A percentile compares a stretch with the other conserved stretches of the same genome.
Conservation (phyloP, 768 basidiomycete genomes). For the Heimioporus sp. region DNA sequence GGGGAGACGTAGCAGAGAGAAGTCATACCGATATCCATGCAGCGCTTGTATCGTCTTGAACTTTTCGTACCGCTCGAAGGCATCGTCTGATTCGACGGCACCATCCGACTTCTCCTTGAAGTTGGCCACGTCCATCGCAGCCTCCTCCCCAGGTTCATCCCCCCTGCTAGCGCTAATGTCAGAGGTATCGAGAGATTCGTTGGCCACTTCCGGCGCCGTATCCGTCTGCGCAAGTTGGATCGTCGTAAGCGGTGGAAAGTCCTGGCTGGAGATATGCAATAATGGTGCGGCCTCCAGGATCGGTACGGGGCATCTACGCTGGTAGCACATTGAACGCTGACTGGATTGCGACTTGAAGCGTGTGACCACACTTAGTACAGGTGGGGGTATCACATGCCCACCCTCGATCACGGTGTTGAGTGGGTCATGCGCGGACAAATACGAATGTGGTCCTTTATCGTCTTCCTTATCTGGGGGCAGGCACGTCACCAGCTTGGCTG, state of each 20-base stretch:
- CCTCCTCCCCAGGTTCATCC: not conserved
- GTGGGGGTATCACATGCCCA: not conserved
- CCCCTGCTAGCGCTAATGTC: not conserved
- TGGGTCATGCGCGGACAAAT: conserved; percentile 26
- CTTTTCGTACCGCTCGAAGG: conserved; percentile 87
- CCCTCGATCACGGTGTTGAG: conserved; percentile 3
- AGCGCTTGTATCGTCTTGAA: conserved; percentile 55
- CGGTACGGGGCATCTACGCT: conserved; percentile 34
- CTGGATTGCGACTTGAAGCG: conserved; percentile 9
- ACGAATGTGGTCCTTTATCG: too few species aligned
- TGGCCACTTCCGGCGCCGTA: not conserved
- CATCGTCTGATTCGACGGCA: conserved; percentile 60
- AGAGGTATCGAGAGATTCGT: not conserved
- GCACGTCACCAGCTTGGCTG: conserved; percentile 82
- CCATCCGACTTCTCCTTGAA: conserved; percentile 12
- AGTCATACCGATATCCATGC: not conserved
- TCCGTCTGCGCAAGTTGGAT: conserved; percentile 25
- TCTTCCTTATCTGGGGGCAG: not conserved
- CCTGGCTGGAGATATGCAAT: conserved; percentile 35
- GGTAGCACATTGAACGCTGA: conserved; percentile 34
- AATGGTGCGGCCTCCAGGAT: conserved; percentile 23
- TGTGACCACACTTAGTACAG: not conserved
- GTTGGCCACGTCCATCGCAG: not conserved
- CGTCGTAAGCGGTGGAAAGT: conserved; percentile 53
- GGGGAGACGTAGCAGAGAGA: conserved; percentile 4